These are phyloP conservation scores for Blastobotrys indianensis DNA, from an alignment of 1,139 yeast species.

Conservation along the genomic window DNA sequence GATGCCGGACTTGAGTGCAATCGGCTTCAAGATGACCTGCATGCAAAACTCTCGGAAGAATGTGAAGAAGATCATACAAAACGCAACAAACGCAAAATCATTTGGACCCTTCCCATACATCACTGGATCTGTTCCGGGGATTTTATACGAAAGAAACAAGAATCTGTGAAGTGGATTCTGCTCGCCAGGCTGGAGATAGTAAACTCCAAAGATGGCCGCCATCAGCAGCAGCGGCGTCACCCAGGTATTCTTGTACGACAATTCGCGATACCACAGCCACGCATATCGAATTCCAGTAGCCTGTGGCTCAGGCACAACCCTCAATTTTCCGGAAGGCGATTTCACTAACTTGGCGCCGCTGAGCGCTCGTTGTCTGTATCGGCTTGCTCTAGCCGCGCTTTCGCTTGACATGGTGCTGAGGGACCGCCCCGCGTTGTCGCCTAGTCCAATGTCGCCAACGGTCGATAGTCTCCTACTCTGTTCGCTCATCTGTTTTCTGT, in stretches of 20 bases:
- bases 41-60: conserved; percentile 85
- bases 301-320: conserved; percentile 9
- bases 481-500: neutral
- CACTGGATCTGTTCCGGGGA: conserved; percentile 38
- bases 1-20: conserved; percentile 54
- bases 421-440: conserved; percentile 37
- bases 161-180: conserved; percentile 61
- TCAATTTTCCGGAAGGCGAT: conserved; percentile 12
- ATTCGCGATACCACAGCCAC: conserved; percentile 52
- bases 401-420: conserved; percentile 34
- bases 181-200: conserved; percentile 33
- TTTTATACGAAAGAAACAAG: conserved; percentile 61
- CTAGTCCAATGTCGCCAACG: conserved; percentile 35
- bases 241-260: conserved; percentile 75
- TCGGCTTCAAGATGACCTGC: conserved; percentile 73
- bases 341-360: conserved; percentile 25
- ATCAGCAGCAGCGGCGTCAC: conserved; percentile 51
- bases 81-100: conserved; percentile 75
- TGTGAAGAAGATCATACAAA: conserved; percentile 80
- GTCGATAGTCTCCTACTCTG: neutral
- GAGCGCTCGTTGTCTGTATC: conserved; percentile 34
- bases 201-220: conserved; percentile 36
- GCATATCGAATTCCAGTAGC: conserved; percentile 26
- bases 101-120: conserved; percentile 79
- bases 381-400: conserved; percentile 29